Evolutionary conservation across 2,329 filamentous ascomycete species (phyloP), one percentile per base, ranked within the genome.

Genomic region (Lachnellula hyalina): DNA sequence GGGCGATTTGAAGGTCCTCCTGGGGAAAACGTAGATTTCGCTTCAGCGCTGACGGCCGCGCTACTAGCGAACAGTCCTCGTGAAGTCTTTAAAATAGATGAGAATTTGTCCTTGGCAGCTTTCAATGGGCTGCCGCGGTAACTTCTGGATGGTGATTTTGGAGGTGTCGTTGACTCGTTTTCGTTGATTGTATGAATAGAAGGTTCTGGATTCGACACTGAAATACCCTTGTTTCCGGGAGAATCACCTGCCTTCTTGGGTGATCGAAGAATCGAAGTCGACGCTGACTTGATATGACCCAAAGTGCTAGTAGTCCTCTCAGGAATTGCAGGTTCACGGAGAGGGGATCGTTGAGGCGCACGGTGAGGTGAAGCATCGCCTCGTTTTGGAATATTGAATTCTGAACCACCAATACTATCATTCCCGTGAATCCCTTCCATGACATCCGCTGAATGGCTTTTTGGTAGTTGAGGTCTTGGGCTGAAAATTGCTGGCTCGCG

Each of bases 61-160:
- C 83, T 93, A 62, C 88, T 95, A 17, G 87, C 90, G 59, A 96
- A 86, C 48, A 96, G 81, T 14, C 87, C 89, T 70, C 89, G 93
- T 4, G 92, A 94, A 53, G 86, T 89, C 72, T 91, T 92, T 64
- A 96, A 77, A 56, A 96, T 91, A 9, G 92, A 96, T 47, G 93
- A 95, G 47, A 97, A 77, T 69, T 91, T 95, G 67, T 89, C 90
- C 74, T 96, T 97, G 28, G 94, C 92, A 50, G 94, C 90, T 71
- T 92, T 96, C 56, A 96, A 72, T 5, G 90, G 90, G 55, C 87
- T 93, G 62, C 95, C 91, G 7, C 79, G 77, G 63, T 82, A 76
- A 48, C 69, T 74, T 52, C 81, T 74, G 5, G 79, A 76, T 0
- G 81, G 81, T 1, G 83, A 84, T 62, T 83, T 84, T 2, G 74